Base-by-base conservation (phyloP, 1,139 yeast genomes). In the Petasospora rhodanensis region DNA sequence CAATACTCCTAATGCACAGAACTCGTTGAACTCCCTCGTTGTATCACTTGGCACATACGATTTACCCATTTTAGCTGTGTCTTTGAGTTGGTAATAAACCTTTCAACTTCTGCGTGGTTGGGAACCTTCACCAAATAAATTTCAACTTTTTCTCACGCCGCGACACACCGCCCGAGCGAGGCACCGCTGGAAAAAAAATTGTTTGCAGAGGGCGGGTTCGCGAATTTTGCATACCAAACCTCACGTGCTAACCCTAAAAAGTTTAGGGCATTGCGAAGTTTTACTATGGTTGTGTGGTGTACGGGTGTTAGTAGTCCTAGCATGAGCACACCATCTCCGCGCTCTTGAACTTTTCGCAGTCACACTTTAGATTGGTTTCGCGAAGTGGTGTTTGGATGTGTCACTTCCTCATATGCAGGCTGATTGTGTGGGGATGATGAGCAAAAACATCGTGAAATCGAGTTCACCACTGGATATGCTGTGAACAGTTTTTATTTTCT, bases 61-160 rank as follows among this genome's bases (percentile, higher is more conserved):
- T 48, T 48, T 48, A 48, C 52, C 52, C 52, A 48, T 48, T 47
- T 39, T 48, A 40, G 46, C 38, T 39, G 40, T 45, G 46, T 39
- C 19, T 40, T 39, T 29, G 34, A 28, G 45, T 35, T 38, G 39
- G 32, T 32, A 32, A 11, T 24, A 31, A 28, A 19, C 29, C 35
- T 28, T 28, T 18, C 15, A 28, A 32, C 29, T 34, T 35, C 31
- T 24, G 32, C 34, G 34, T 24, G 35, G 37, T 16, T 26, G 27
- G 37, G 27, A 28, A 13, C 29, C 37, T 40, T 34, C 32, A 32
- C 29, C 35, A 29, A 34, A 32, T 38, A 36, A 38, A 41, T 38
- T 44, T 40, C 43, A 43, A 37, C 43, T 43, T 39, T 40, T 35
- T 39, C 42, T 29, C 22, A 22, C 17, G 35, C 34, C 36, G 31